Evolutionary conservation across 1,139 yeast species (phyloP), one percentile per base, ranked within the genome.

Genomic region (Scheffersomyces parashehatae): DNA sequence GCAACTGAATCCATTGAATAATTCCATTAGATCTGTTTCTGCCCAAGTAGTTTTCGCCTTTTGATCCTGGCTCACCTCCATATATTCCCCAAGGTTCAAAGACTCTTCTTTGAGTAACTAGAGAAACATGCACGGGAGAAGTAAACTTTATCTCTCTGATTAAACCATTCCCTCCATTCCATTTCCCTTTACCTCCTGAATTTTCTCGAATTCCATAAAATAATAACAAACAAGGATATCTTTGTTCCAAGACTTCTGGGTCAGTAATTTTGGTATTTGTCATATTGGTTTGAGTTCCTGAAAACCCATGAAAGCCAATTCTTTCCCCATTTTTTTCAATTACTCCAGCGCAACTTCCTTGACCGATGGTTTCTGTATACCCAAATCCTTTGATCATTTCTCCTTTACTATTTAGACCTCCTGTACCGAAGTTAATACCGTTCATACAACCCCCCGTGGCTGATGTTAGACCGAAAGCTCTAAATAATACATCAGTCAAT

Each of bases 31-130:
- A 46, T 58, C 61, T 42, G 29, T 55, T 55, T 44, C 68, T 59
- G 12, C 74, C 56, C 85, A 88, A 82, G 20, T 76, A 56, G 52
- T 85, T 85, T 44, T 71, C 64, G 4, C 93, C 93, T 36, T 79
- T 65, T 20, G 63, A 64, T 4, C 88, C 93, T 28, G 38, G 35
- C 29, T 67, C 49, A 24, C 62, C 62, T 29, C 63, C 63, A 36
- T 54, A 51, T 4, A 58, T 44, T 1, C 63, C 63, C 54, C 55
- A 56, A 6, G 63, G 63, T 7, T 51, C 28, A 34, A 46, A 51
- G 9, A 58, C 60, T 45, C 63, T 42, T 41, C 62, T 46, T 41
- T 58, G 62, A n/a, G 61, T 56, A 10, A 55, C 58, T 29, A 55
- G 47, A 5, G 60, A 49, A 31, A 54, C 58, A 44, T 58, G 61